Evolutionary conservation across 2,329 filamentous ascomycete genomes (phyloP), one percentile per base, ranked within the genome.

Genomic region (Diaporthe citrichinensis): DNA sequence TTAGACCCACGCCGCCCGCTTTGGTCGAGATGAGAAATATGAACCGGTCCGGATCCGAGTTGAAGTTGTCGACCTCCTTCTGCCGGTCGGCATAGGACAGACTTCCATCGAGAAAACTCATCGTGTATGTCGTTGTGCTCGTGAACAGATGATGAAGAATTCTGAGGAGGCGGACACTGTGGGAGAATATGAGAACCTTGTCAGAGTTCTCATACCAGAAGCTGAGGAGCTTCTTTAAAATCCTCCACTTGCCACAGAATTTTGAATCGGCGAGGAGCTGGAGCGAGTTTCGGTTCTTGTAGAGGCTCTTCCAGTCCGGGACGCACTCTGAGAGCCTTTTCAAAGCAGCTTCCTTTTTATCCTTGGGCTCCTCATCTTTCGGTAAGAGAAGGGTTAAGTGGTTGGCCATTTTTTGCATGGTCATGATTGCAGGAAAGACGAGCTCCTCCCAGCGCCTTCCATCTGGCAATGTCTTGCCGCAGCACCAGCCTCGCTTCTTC

Each of bases 161-260:
- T 59, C 92, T 92, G 34, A 99, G 86, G 3, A 99, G 87, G 2
- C 94, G 91, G 6, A 98, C 95, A 76, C 94, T 97, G 81, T 98
- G 96, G 0, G 95, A 98, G 83, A 99, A 99, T 3, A 99, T 93
- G 0, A 99, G 89, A 0, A 98, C 97, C 84, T 98, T 99, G 85
- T 98, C 95, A 20, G 95, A 95, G 80, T 94, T 95, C 20, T 90
- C 88, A 81, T 98, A 91, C 97, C 97, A 99, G 83, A 97, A 96
- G 73, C 92, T 93, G 9, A 99, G 89, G 5, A 99, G 87, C 79
- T 95, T 96, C 82, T 93, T 94, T 41, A 99, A 84, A 1, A 99
- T 92, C 81, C 95, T 95, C 97, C 97, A 99, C 84, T 99, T 99
- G 4, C 97, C 97, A 81, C 97, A 99, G 78, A 96, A 98, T 74